Percentiles rank a stretch among this genome's conserved stretches.
Evolutionary conservation across 805 yeast genomes (phyloP).

Genomic region (Millerago galiae): DNA sequence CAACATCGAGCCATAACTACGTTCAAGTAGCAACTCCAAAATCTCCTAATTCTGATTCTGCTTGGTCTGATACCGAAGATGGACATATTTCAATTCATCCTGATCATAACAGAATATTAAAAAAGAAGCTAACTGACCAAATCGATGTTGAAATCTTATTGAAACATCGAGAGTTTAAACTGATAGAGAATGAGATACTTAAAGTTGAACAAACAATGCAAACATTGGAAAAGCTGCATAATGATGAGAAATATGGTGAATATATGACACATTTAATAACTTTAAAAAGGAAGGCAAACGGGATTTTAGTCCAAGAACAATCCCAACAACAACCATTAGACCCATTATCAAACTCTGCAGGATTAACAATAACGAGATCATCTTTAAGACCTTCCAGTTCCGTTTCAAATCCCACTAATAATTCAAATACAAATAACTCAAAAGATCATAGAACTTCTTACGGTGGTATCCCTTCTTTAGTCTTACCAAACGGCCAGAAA

Average conservation of each 20-base stretch:
- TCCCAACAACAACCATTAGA: neutral
- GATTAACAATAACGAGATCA: constrained; percentile 6
- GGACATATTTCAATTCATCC: constrained; percentile 5
- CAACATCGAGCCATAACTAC: neutral
- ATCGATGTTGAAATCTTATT: constrained; percentile 54
- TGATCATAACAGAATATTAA: constrained; percentile 11
- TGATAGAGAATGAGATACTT: constrained; percentile 46
- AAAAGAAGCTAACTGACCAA: constrained; percentile 34
- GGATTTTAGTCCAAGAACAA: constrained; percentile 2
- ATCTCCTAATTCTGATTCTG: constrained; percentile 32
- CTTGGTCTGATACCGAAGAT: constrained; percentile 9
- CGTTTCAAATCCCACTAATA: neutral
- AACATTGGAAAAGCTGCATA: constrained; percentile 38
- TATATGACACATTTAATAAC: constrained; percentile 35
- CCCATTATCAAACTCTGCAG: neutral
- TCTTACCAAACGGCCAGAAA: constrained; percentile 31
- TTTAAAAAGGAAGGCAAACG: constrained; percentile 18
- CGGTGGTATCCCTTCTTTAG: constrained; percentile 43
- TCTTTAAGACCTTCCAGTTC: constrained; percentile 6
- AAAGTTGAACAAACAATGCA: constrained; percentile 54
- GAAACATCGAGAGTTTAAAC: constrained; percentile 48
- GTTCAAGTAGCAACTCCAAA: constrained; percentile 37
- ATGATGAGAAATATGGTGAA: constrained; percentile 27
- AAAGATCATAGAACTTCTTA: constrained; percentile 31
- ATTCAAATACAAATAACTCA: constrained; percentile 13